Evolutionary conservation across 2,329 filamentous ascomycete species (phyloP).

Genomic region (Nothophaeocryptopus gaeumannii): DNA sequence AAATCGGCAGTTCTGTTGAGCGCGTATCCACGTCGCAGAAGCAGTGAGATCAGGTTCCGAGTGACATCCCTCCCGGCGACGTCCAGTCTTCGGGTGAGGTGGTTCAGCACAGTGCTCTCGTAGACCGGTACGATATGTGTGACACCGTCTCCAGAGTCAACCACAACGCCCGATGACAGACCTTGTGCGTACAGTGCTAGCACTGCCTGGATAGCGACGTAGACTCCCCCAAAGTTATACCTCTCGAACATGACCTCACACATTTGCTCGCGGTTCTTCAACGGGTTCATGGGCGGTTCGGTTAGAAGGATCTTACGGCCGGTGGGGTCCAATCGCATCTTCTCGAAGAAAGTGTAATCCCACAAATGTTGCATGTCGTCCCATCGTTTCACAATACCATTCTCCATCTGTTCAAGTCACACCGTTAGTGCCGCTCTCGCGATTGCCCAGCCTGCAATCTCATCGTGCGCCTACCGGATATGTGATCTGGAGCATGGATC

Average conservation of each 20-base stretch:
- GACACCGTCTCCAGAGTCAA: slow-evolving; percentile 96
- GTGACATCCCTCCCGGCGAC: slow-evolving; percentile 96
- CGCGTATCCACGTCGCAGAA: slow-evolving; percentile 89
- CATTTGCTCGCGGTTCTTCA: slow-evolving; percentile 97
- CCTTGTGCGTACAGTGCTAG: slow-evolving; percentile 95
- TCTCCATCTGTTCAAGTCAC: slow-evolving; percentile 72
- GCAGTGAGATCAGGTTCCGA: slow-evolving; percentile 93
- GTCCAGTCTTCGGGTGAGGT: slow-evolving; percentile 88
- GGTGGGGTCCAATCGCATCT: slow-evolving; percentile 86
- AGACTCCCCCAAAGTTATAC: slow-evolving; percentile 93
- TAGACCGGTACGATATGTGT: slow-evolving; percentile 99
- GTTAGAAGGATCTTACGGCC: slow-evolving; percentile 97
- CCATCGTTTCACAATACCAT: slow-evolving; percentile 99
- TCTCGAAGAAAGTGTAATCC: slow-evolving; percentile 98
- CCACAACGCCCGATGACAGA: slow-evolving; percentile 80
- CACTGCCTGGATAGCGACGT: slow-evolving; percentile 96
- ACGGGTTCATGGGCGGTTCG: slow-evolving; percentile 95
- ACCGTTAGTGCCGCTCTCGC: slow-evolving; percentile 6
- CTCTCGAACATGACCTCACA: slow-evolving; percentile 98
- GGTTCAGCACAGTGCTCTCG: slow-evolving; percentile 95
- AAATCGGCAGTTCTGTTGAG: slow-evolving; percentile 98
- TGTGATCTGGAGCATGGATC: slow-evolving; percentile 96
- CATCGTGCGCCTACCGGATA: slow-evolving; percentile 65
- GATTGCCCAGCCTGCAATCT: not conserved
- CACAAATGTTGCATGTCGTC: slow-evolving; percentile 99